Percentiles rank a stretch among this genome's conserved stretches.
These are phyloP conservation scores for Penicillium hordei DNA, from an alignment of 2,329 filamentous ascomycete species.

Conservation along the genomic window DNA sequence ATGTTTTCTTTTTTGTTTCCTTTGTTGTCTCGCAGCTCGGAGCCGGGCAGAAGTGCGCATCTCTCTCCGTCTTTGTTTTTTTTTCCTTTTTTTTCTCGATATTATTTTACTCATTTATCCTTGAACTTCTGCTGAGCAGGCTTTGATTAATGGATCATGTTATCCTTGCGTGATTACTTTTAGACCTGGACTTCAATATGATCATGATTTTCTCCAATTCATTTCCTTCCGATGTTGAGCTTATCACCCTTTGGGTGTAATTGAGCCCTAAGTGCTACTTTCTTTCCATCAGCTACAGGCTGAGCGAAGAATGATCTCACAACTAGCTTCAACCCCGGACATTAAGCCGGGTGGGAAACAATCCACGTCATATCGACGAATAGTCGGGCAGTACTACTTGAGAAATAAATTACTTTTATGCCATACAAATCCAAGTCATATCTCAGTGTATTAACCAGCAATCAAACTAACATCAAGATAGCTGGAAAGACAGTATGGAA, in stretches of 20 bases:
- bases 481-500: conserved; percentile 16
- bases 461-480: conserved; percentile 9
- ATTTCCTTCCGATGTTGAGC: neutral
- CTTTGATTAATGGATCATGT: conserved; percentile 15
- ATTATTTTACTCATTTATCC: conserved; percentile 13
- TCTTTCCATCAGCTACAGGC: neutral
- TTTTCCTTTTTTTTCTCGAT: conserved; percentile 13
- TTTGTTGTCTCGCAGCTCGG: conserved; percentile 29
- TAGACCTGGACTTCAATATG: conserved; percentile 25
- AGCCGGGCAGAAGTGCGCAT: conserved; percentile 50
- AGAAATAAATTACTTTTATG: neutral
- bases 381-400: no score
- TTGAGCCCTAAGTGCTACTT: neutral
- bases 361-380: conserved; percentile 5
- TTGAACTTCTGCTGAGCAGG: conserved; percentile 22
- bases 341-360: neutral
- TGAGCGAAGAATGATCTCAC: conserved; percentile 2
- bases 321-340: neutral
- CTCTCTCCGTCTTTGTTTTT: conserved; percentile 25
- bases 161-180: conserved; percentile 5
- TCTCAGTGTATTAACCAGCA: neutral
- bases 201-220: conserved; percentile 17
- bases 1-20: conserved; percentile 17
- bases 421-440: no score
- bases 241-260: neutral